These are phyloP conservation scores for Globisporangium echinulatum DNA, from an alignment of 352 stramenopile species.

Conservation along the genomic window DNA sequence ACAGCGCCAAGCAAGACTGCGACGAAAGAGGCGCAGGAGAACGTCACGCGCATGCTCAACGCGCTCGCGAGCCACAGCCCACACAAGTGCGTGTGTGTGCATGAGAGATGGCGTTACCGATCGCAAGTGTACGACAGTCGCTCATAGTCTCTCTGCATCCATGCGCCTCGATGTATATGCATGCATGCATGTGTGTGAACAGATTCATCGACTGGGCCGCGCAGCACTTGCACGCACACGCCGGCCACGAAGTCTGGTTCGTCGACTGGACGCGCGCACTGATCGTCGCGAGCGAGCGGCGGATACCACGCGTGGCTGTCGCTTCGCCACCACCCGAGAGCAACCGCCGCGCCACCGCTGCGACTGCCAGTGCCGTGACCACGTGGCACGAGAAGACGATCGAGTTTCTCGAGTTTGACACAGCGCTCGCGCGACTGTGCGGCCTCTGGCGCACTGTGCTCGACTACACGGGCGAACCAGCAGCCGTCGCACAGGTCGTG, in stretches of 20 bases:
- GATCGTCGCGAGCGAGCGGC: constrained; percentile 29
- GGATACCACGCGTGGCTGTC: constrained; percentile 16
- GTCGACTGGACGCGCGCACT: constrained; percentile 43
- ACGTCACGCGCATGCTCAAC: constrained; percentile 31
- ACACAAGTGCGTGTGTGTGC: constrained; percentile 13
- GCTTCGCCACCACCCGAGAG: not conserved
- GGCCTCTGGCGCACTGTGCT: constrained; percentile 45
- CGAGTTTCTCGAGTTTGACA: constrained; percentile 49
- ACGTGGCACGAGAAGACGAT: constrained; percentile 28
- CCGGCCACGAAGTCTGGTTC: constrained; percentile 37
- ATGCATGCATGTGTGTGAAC: not conserved
- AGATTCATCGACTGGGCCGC: constrained; percentile 46
- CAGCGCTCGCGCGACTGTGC: constrained; percentile 23
- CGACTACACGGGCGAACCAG: constrained; percentile 36
- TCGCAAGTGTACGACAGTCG: too few relatives aligned
- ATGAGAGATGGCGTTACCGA: too few relatives aligned
- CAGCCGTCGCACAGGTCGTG: constrained; percentile 35
- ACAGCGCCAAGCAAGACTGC: constrained; percentile 17
- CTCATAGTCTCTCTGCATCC: not conserved
- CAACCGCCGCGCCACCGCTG: not conserved
- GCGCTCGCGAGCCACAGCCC: constrained; percentile 36
- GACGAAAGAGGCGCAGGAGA: constrained; percentile 28
- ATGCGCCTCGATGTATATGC: too few relatives aligned
- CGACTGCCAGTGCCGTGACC: not conserved
- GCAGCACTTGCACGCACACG: constrained; percentile 21